Percentiles rank a stretch among this genome's conserved stretches.
Evolutionary conservation across 2,329 filamentous ascomycete genomes (phyloP).

Genomic region (Aspergillus luchuensis): DNA sequence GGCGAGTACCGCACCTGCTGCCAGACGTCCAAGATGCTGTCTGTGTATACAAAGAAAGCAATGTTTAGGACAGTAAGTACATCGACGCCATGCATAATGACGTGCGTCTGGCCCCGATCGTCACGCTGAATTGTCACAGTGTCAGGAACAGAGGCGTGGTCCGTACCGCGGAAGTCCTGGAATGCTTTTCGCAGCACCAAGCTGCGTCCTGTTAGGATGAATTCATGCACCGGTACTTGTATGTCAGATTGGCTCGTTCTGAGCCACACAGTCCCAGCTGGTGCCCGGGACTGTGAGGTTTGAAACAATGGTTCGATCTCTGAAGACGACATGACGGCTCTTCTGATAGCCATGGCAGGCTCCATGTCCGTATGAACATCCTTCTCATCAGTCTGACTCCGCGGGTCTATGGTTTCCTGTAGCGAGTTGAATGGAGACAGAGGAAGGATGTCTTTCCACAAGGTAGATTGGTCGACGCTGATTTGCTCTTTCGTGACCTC

Average conservation of each 20-base stretch:
- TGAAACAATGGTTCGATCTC: conserved; percentile 49
- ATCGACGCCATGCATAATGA: conserved; percentile 73
- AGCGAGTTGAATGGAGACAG: conserved; percentile 70
- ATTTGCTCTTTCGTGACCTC: conserved; percentile 76
- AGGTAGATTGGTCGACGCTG: conserved; percentile 62
- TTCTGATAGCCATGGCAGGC: conserved; percentile 36
- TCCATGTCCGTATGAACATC: conserved; percentile 35
- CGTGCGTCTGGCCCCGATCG: conserved; percentile 53
- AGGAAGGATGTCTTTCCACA: conserved; percentile 74
- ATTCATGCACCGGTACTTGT: conserved; percentile 78
- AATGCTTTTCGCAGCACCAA: conserved; percentile 65
- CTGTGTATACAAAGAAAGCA: conserved; percentile 77
- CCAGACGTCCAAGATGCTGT: conserved; percentile 82
- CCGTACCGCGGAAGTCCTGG: conserved; percentile 57
- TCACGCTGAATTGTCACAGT: conserved; percentile 59
- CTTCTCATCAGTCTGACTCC: conserved; percentile 39
- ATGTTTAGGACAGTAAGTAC: conserved; percentile 78
- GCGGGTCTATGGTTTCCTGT: conserved; percentile 45
- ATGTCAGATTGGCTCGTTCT: conserved; percentile 66
- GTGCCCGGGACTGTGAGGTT: conserved; percentile 26
- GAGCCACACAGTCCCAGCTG: conserved; percentile 43
- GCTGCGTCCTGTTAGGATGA: conserved; percentile 76
- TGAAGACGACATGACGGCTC: conserved; percentile 46
- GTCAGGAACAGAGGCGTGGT: conserved; percentile 61
- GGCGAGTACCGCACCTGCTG: conserved; percentile 70